Conservation (phyloP, 2,329 filamentous ascomycete species). For the Pseudohalonectria lignicola region DNA sequence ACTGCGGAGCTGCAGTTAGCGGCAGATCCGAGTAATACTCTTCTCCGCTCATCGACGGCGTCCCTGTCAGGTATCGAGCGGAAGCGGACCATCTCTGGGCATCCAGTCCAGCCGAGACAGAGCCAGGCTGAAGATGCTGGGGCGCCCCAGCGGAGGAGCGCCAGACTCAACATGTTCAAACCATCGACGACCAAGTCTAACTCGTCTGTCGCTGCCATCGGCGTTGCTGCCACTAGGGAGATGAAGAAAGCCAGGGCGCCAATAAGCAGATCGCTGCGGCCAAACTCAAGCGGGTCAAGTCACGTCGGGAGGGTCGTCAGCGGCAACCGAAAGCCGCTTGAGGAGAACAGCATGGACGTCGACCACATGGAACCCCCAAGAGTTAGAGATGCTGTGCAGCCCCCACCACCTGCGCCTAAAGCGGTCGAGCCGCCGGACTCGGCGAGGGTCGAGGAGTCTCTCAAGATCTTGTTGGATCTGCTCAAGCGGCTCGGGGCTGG, state of each 20-base stretch:
- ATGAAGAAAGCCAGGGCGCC: conserved; percentile 76
- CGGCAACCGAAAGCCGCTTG: conserved; percentile 70
- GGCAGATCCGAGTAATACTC: conserved; percentile 25
- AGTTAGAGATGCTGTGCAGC: conserved; percentile 29
- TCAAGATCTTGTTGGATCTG: conserved; percentile 68
- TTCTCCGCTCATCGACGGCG: conserved; percentile 25
- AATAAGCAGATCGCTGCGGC: conserved; percentile 52
- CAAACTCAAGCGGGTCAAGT: conserved; percentile 54
- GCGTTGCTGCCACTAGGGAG: conserved; percentile 55
- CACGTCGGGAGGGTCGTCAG: conserved; percentile 84
- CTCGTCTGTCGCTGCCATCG: conserved; percentile 39
- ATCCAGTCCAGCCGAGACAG: conserved; percentile 45
- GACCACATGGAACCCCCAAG: conserved; percentile 52
- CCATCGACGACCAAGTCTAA: conserved; percentile 55
- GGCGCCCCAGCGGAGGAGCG: conserved; percentile 57
- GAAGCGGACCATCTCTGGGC: conserved; percentile 88
- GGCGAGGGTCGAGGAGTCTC: conserved; percentile 60
- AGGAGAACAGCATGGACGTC: conserved; percentile 55
- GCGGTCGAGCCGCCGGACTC: conserved; percentile 33
- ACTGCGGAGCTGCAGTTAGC: conserved; percentile 10
- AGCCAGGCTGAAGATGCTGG: conserved; percentile 48
- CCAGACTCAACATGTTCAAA: conserved; percentile 58
- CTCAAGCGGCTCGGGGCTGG: conserved; percentile 73
- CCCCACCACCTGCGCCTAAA: conserved; percentile 23
- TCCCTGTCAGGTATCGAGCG: conserved; percentile 46